These are phyloP conservation scores for Mortierella sp. DNA, from an alignment of 371 early-diverging fungal genomes.

Conservation along the genomic window DNA sequence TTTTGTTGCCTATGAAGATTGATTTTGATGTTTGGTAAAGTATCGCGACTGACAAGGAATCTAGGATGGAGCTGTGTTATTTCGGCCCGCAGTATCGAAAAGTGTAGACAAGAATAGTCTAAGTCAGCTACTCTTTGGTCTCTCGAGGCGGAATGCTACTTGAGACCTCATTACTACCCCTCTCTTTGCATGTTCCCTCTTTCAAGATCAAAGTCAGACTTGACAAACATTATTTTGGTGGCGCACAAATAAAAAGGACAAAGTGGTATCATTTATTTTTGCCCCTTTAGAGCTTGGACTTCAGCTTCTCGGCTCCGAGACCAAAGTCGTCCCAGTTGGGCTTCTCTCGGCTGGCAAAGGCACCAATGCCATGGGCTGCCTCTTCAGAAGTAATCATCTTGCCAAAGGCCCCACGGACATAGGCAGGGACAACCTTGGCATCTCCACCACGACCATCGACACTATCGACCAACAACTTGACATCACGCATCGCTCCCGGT, in stretches of 20 bases:
- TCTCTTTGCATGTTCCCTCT: no score
- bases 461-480: slow-evolving; percentile 66
- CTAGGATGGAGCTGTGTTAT: no score
- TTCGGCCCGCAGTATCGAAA: no score
- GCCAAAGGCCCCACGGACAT: slow-evolving; percentile 65
- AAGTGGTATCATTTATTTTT: not conserved
- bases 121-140: no score
- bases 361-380: slow-evolving; percentile 75
- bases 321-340: slow-evolving; percentile 71
- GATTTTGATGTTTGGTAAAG: no score
- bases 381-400: slow-evolving; percentile 78
- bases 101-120: no score
- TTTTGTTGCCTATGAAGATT: no score
- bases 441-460: slow-evolving; percentile 61
- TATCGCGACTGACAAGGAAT: no score
- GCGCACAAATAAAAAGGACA: not conserved
- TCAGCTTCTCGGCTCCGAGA: slow-evolving; percentile 40
- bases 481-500: slow-evolving; percentile 69
- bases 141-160: no score
- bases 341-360: slow-evolving; percentile 68
- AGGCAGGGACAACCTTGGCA: slow-evolving; percentile 35
- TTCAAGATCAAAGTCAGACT: not conserved
- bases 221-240: not conserved
- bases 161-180: no score
- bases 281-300: slow-evolving; percentile 33